Evolutionary conservation across 2,329 filamentous ascomycete species (phyloP), one percentile per base, ranked within the genome.

Genomic region (Nemania bipapillata): DNA sequence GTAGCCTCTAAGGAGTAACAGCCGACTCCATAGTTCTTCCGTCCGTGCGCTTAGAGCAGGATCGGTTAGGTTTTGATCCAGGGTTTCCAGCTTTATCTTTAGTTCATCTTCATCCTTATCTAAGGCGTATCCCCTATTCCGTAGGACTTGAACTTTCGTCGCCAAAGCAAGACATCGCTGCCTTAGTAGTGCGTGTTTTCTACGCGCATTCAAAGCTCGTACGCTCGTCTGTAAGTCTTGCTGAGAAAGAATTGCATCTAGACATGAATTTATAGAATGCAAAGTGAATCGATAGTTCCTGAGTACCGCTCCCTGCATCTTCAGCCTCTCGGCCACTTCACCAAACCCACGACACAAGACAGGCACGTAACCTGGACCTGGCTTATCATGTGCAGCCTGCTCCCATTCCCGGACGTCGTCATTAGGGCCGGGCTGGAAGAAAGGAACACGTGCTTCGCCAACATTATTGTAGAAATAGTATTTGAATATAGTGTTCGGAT

Each of bases 401-500:
- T 96, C 93, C 92, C 92, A 96, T 77, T 92, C 92, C 72, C 88
- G 87, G 42, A 90, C 88, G 76, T 94, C 90, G 77, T 96, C 93
- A 73, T 87, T 84, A 1, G 89, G 83, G 17, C 87, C 84, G 1
- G 91, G 91, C 71, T 90, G 87, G 80, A 92, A 94, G 79, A 91
- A 94, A 11, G 91, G 91, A n/a, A 91, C 90, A 77, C 87, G 86
- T 60, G 88, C 87, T 75, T 91, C 88, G 71, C 91, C 90, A 70
- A 94, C 92, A 73, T 92, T 89, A 81, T 96, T 96, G 85, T 96
- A 96, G 79, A 96, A 93, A 83, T 95, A 95, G 77, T 92, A 85
- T 79, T 93, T 91, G 82, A 96, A 93, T 30, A 87, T 88, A 74
- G 91, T 94, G 77, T 88, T 89, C 24, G 88, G 85, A 78, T 85